Evolutionary conservation across 2,329 filamentous ascomycete species (phyloP).

Genomic region (Fusarium luffae): DNA sequence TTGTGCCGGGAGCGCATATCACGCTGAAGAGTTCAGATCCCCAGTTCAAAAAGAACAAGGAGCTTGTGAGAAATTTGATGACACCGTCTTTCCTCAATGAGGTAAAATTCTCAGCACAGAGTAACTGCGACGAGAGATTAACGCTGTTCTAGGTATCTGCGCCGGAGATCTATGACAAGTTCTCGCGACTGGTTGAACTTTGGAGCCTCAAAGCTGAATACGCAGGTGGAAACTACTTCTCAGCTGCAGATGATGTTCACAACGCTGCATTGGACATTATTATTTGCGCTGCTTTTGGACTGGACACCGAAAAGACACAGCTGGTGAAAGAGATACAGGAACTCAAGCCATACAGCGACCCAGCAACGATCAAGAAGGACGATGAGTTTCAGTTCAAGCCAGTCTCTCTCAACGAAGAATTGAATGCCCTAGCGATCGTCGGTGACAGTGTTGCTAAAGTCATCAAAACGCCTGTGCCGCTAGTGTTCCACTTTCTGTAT

Average conservation of each 20-base stretch:
- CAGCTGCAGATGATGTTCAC: slow-evolving; percentile 13
- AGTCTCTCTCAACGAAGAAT: slow-evolving; percentile 13
- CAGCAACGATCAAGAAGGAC: fast-evolving
- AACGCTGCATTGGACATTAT: slow-evolving; percentile 32
- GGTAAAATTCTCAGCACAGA: neutral
- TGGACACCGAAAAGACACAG: slow-evolving; percentile 13
- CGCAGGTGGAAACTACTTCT: slow-evolving; percentile 9
- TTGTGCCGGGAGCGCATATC: slow-evolving; percentile 22
- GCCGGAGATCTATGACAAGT: slow-evolving; percentile 33
- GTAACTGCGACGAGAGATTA: neutral
- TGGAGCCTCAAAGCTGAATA: slow-evolving; percentile 17
- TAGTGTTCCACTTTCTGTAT: slow-evolving; percentile 19
- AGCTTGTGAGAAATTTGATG: slow-evolving; percentile 35
- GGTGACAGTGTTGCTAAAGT: slow-evolving; percentile 14
- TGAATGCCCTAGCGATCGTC: slow-evolving; percentile 3
- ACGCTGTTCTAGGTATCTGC: slow-evolving; percentile 14
- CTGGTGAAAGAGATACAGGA: slow-evolving; percentile 15
- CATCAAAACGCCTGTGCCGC: slow-evolving; percentile 14
- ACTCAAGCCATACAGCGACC: neutral
- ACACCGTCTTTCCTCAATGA: slow-evolving; percentile 23
- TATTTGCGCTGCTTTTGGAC: slow-evolving; percentile 16
- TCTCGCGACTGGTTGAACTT: slow-evolving; percentile 7
- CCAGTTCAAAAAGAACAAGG: slow-evolving; percentile 34
- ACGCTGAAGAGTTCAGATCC: slow-evolving; percentile 25
- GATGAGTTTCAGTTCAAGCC: slow-evolving; percentile 2